A percentile compares a stretch with the other conserved stretches of the same genome.
Evolutionary conservation across 345 rosid genomes (phyloP).

Genomic region (Angophora floribunda): DNA sequence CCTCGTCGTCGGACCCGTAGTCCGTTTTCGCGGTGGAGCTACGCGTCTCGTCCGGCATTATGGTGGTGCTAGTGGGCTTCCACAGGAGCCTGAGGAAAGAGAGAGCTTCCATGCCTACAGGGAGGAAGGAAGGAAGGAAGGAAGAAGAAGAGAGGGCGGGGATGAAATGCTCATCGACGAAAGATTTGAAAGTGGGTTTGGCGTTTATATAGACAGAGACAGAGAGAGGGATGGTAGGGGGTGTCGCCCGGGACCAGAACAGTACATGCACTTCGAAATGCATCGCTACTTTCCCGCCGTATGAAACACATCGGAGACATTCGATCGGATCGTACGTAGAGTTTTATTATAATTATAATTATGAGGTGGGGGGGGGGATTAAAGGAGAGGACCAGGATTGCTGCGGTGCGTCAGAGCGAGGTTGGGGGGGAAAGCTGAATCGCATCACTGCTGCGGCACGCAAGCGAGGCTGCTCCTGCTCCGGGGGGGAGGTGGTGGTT

Average conservation of each 20-base stretch:
- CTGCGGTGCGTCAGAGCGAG: background rate
- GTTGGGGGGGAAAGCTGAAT: background rate
- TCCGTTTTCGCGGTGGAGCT: background rate
- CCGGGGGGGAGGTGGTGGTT: background rate
- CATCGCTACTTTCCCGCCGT: background rate
- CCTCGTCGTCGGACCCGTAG: background rate
- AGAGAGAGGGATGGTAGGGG: background rate
- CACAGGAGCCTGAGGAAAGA: slow-evolving; percentile 1
- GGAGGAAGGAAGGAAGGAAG: background rate
- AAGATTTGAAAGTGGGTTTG: background rate
- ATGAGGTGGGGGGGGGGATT: background rate
- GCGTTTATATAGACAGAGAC: background rate
- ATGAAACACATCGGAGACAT: background rate
- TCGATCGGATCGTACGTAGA: background rate
- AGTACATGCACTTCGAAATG: background rate
- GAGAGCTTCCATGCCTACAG: slow-evolving; percentile 1
- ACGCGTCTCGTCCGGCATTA: background rate
- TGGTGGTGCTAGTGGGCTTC: background rate
- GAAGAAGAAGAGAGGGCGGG: background rate
- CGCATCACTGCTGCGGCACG: background rate
- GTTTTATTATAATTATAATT: background rate
- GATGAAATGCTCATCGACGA: background rate
- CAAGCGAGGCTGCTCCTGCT: background rate
- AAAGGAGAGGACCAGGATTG: background rate
- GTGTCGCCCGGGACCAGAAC: background rate